These are phyloP conservation scores for Rhodotorula kratochvilovae DNA, from an alignment of 768 basidiomycete species.

Conservation along the genomic window DNA sequence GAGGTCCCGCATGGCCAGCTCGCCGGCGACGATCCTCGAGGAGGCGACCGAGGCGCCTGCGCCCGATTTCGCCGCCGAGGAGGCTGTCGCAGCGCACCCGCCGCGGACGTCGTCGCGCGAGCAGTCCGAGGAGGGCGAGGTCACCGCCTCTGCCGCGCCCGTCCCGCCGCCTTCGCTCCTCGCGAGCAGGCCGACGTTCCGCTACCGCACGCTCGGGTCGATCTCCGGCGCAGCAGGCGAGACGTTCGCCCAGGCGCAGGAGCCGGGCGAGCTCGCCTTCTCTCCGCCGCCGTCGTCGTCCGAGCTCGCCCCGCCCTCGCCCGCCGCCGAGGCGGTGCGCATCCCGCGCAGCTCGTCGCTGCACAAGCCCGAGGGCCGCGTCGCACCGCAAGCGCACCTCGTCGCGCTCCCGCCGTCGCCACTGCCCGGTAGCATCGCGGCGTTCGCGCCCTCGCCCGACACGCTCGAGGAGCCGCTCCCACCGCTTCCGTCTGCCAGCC, in stretches of 20 bases:
- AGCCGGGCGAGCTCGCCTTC: background rate
- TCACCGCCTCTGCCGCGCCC: background rate
- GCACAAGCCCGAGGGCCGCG: background rate
- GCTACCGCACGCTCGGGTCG: conserved; percentile 3
- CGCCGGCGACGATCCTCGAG: conserved; percentile 11
- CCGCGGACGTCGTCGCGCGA: background rate
- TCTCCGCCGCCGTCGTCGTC: background rate
- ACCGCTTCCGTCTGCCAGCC: background rate
- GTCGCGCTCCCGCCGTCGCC: conserved; percentile 25
- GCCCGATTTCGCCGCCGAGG: background rate
- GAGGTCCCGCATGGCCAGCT: background rate
- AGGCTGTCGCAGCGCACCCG: background rate
- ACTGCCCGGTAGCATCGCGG: background rate
- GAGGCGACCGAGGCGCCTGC: background rate
- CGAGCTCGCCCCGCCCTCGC: background rate
- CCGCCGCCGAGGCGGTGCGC: conserved; percentile 1
- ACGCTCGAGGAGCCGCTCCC: background rate
- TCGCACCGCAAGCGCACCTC: background rate
- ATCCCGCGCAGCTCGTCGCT: conserved; percentile 26
- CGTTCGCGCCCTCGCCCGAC: conserved; percentile 10
- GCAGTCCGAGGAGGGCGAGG: background rate
- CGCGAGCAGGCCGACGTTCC: conserved; percentile 7
- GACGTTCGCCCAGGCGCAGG: background rate
- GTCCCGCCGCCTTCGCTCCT: background rate
- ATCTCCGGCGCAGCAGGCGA: background rate